Evolutionary conservation across 805 yeast species (phyloP), one percentile per base, ranked within the genome.

Genomic region (Candida patagonica): DNA sequence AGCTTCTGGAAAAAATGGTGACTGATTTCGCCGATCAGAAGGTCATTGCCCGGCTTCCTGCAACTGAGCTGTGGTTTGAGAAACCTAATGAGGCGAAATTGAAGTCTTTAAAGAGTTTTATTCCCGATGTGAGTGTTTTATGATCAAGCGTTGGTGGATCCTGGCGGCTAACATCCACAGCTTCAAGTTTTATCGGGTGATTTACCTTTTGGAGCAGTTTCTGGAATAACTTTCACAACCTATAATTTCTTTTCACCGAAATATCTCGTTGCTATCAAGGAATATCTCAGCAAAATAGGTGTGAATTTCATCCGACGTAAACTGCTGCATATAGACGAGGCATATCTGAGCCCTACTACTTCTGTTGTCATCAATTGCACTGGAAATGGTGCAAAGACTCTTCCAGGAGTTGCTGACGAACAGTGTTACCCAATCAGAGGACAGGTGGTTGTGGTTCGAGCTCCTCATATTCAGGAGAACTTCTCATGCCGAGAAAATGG

Each of bases 241-340:
- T 80, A 80, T 80, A 76, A 76, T 54, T 80, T 82, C 67, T 78
- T 80, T 56, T 73, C 86, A 50, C 88, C 89, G 1, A 59, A 64
- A 33, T 78, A 80, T 53, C 57, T 81, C 30, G 53, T 56, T 32
- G 70, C 66, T 40, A 57, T 83, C 41, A 59, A 66, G 41, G 45
- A 51, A 1, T 70, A 71, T 46, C 60, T 81, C 39, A 57, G 56
- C 26, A 31, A 54, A 3, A 44, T 53, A 24, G 85, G 85, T 1
- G 78, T 80, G n/a, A 51, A 43, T 1, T 76, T 80, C 44, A 43
- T 56, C 6, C 67, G 75, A 44, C 52, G 57, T 23, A 70, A 65
- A 20, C 46, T 81, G 21, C 52, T 64, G 2, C 79, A 78, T 52
- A 66, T 82, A 34, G 55, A 71, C 5, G 78, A 80, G 46, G 86